Conservation (phyloP, 257 asterid species). For the Solanum infundibuliforme region DNA sequence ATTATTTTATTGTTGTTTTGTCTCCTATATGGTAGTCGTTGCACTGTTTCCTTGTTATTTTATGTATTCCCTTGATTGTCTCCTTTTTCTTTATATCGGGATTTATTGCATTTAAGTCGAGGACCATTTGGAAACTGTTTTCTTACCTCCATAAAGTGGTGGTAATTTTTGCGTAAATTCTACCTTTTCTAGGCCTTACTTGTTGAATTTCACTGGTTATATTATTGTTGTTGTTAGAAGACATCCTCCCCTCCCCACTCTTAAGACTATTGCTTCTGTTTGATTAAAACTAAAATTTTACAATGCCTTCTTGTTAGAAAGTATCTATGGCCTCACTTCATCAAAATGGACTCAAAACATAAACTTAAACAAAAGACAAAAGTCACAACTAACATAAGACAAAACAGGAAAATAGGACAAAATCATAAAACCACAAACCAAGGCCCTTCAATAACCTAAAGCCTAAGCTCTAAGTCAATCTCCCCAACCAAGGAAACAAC, state of each 20-base stretch:
- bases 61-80: neutral
- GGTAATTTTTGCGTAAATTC: neutral
- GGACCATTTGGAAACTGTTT: neutral
- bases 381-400: neutral
- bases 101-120: neutral
- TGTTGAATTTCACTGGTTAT: neutral
- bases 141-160: neutral
- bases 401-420: neutral
- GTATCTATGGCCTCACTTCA: neutral
- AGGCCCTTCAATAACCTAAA: neutral
- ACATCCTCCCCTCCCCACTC: neutral
- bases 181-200: neutral
- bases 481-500: neutral
- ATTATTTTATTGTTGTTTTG: too few species aligned
- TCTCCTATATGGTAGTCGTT: neutral
- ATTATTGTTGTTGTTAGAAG: neutral
- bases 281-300: neutral
- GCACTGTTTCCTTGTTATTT: neutral
- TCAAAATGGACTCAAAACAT: neutral
- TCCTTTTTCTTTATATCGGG: neutral
- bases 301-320: neutral
- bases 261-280: neutral
- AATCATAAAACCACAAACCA: neutral
- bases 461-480: neutral
- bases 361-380: neutral